Conservation (phyloP, 2,329 filamentous ascomycete species). For the Colletotrichum tropicicola region DNA sequence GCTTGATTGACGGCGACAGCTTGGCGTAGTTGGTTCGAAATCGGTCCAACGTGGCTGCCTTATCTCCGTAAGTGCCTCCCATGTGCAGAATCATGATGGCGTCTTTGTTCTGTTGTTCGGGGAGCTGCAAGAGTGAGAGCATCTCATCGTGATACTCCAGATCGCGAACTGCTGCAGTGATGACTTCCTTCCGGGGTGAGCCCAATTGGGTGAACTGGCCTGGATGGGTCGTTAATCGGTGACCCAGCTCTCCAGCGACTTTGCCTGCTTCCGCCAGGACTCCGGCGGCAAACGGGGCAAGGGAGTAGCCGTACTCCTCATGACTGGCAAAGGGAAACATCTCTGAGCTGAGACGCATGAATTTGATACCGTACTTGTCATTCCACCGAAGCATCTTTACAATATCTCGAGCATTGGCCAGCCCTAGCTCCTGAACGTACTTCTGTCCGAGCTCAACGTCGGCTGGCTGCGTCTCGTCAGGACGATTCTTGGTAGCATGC, state of each 20-base stretch:
- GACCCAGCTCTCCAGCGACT: conserved; percentile 80
- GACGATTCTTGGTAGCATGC: conserved; percentile 86
- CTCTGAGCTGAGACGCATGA: conserved; percentile 90
- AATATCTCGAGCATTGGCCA: conserved; percentile 86
- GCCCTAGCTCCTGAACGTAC: conserved; percentile 80
- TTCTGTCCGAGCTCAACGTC: conserved; percentile 72
- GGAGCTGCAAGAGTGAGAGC: conserved; percentile 79
- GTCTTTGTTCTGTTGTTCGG: conserved; percentile 81
- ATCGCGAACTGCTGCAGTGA: conserved; percentile 80
- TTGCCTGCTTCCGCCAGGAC: conserved; percentile 79
- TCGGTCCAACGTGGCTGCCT: conserved; percentile 77
- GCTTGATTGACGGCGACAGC: conserved; percentile 76
- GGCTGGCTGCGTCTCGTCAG: conserved; percentile 76
- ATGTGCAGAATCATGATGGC: conserved; percentile 96
- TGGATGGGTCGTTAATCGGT: conserved; percentile 89
- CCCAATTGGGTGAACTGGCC: conserved; percentile 94
- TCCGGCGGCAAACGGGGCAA: conserved; percentile 84
- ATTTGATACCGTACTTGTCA: conserved; percentile 88
- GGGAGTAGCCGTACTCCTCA: conserved; percentile 83
- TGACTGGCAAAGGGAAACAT: conserved; percentile 98
- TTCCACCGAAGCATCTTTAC: conserved; percentile 92
- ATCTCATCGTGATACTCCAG: conserved; percentile 90
- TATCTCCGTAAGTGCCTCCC: conserved; percentile 91
- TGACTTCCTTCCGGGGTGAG: conserved; percentile 80
- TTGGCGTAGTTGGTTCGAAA: conserved; percentile 79